These are phyloP conservation scores for Thielaviopsis punctulata DNA, from an alignment of 2,329 filamentous ascomycete genomes.

Conservation along the genomic window DNA sequence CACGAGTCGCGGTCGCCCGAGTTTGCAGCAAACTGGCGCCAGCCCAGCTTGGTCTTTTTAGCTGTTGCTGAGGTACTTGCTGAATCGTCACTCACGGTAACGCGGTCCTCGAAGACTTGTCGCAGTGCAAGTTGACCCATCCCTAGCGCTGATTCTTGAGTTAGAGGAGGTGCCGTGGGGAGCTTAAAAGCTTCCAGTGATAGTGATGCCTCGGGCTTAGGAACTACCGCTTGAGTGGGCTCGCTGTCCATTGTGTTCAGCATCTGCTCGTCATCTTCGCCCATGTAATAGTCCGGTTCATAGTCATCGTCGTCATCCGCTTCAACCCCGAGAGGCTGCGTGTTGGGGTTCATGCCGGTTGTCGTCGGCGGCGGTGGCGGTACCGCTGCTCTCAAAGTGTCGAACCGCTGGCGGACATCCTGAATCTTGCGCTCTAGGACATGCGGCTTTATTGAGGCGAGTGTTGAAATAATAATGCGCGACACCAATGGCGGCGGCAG, in stretches of 20 bases:
- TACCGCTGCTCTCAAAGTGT: constrained; percentile 1
- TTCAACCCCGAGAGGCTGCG: constrained; percentile 45
- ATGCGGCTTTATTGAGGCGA: constrained; percentile 22
- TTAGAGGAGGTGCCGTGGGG: constrained; percentile 58
- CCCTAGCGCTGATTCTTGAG: constrained; percentile 28
- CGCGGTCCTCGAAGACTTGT: constrained; percentile 18
- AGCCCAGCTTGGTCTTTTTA: constrained; percentile 50
- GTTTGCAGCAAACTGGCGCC: constrained; percentile 70
- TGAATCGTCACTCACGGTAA: constrained; percentile 55
- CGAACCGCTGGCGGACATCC: constrained; percentile 10
- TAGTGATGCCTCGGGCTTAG: constrained; percentile 26
- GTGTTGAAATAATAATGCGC: constrained; percentile 63
- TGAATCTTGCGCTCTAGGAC: constrained; percentile 12
- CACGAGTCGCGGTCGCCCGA: constrained; percentile 77
- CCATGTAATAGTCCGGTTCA: constrained; percentile 68
- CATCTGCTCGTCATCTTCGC: constrained; percentile 62
- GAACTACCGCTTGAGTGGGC: constrained; percentile 28
- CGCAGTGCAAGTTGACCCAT: constrained; percentile 12
- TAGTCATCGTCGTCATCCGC: constrained; percentile 78
- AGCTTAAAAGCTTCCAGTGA: constrained; percentile 65
- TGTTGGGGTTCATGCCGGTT: constrained; percentile 34
- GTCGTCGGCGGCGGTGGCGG: constrained; percentile 12
- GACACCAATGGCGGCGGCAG: constrained; percentile 61
- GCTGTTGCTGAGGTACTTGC: constrained; percentile 17
- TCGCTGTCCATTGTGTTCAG: constrained; percentile 59